Base-by-base conservation (phyloP, 768 basidiomycete genomes). In the Leccinum incarnatum region DNA sequence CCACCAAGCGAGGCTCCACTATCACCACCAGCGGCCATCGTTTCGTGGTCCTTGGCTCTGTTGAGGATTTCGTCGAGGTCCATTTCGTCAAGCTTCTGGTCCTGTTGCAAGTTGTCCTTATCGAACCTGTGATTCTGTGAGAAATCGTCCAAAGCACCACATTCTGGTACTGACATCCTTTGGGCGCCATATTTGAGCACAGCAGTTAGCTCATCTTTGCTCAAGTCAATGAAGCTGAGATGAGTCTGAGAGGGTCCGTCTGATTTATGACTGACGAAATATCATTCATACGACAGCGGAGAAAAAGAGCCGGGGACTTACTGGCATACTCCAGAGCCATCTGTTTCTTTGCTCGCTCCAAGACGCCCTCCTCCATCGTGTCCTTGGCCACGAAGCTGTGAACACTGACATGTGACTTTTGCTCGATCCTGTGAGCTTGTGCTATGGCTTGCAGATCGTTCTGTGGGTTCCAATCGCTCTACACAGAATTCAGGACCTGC, bases 371-470 rank as follows among this genome's bases (percentile, higher is more conserved):
- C 75, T 98, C 97, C 87, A 98, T 97, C 19, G 96, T 98, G 68
- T 98, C 97, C 76, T 98, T 98, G 70, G 93, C 95, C 68, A 99
- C 94, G 72, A 98, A 95, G 27, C 95, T 89, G 74, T 98, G 98
- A 51, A 99, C 97, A 69, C 88, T 98, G 67, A 99, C 97, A 75
- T 99, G 97, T 36, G 89, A 91, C 77, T 98, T 98, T 73, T 98
- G 97, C 4, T 96, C 97, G 68, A 99, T 98, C 59, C 97, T 91
- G 77, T 99, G 97, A 0, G 97, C 97, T 61, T 96, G 89, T 56
- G 97, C 97, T 97, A 98, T 98, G 3, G 97, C 97, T 75, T 98
- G 96, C 60, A 99, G 75, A 71, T 98, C 97, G 74, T 98, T 98
- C 74, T 97, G 95, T 17, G 95, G 95, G 74, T 98, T 98, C 92